These are phyloP conservation scores for Russula vinacea DNA, from an alignment of 768 basidiomycete species.

Conservation along the genomic window DNA sequence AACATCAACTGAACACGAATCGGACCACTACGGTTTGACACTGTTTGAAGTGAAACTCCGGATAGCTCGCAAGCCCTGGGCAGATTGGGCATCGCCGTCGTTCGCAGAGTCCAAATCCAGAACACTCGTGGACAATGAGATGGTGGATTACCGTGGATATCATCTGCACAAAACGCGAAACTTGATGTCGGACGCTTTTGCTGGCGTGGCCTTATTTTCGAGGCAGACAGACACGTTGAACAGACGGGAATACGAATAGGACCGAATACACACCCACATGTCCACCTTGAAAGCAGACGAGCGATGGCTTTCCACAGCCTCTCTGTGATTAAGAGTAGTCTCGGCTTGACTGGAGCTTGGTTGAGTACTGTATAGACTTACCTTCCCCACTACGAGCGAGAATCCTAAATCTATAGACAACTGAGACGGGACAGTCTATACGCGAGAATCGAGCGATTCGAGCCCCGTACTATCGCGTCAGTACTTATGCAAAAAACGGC, in stretches of 20 bases:
- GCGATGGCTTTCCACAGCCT: conserved; percentile 13
- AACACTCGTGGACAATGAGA: conserved; percentile 12
- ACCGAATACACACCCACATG: background rate
- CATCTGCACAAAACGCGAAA: background rate
- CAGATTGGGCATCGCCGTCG: too few relatives aligned
- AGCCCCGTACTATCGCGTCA: too few relatives aligned
- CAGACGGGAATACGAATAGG: background rate
- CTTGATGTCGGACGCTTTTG: background rate
- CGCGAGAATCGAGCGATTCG: background rate
- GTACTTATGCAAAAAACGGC: too few relatives aligned
- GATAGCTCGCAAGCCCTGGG: conserved; percentile 1
- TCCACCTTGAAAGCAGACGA: conserved; percentile 15
- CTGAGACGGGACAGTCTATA: background rate
- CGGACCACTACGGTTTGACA: background rate
- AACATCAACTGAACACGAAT: conserved; percentile 4
- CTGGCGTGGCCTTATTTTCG: background rate
- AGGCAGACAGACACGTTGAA: background rate
- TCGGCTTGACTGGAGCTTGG: background rate
- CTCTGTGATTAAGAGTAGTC: background rate
- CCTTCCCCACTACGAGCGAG: conserved; percentile 16
- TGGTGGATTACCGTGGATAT: background rate
- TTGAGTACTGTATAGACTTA: background rate
- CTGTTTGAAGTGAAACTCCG: background rate
- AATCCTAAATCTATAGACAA: conserved; percentile 10
- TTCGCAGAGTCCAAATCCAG: conserved; percentile 1